Percentiles rank a stretch among this genome's conserved stretches.
Evolutionary conservation across 75 land plant species (phyloP).

Genomic region (Pinus tabuliformis): DNA sequence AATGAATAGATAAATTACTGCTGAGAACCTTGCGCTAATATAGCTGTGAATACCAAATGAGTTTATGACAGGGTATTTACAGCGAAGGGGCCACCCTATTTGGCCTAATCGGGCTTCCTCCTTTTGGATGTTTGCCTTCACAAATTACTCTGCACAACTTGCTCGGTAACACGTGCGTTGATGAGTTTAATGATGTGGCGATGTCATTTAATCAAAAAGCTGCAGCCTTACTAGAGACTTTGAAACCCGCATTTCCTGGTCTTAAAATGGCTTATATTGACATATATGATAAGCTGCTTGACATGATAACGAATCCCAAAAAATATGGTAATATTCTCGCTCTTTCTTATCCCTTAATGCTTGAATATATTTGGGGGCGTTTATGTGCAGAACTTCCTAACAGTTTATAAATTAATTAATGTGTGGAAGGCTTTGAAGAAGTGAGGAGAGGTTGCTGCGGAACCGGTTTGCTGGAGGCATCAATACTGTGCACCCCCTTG

Average conservation of each 20-base stretch:
- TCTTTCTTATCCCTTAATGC: too few relatives aligned
- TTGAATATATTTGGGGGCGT: too few relatives aligned
- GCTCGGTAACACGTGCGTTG: neutral
- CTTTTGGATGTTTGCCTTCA: neutral
- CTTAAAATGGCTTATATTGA: conserved; percentile 30
- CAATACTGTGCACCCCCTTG: too few relatives aligned
- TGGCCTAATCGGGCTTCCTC: neutral
- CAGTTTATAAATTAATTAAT: neutral
- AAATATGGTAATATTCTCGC: conserved; percentile 28
- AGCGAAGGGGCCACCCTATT: neutral
- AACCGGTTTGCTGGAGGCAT: too few relatives aligned
- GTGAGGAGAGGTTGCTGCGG: too few relatives aligned
- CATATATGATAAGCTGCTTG: too few relatives aligned
- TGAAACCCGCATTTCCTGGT: conserved; percentile 26
- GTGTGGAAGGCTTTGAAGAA: too few relatives aligned
- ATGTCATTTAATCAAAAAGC: conserved; percentile 45
- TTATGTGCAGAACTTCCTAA: too few relatives aligned
- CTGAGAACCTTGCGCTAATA: too few relatives aligned
- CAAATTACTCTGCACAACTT: neutral
- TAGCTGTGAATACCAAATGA: neutral
- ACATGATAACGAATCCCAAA: too few relatives aligned
- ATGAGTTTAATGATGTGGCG: neutral
- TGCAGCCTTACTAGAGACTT: conserved; percentile 16
- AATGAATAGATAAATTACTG: too few relatives aligned
- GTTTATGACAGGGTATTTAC: neutral